Base-by-base conservation (phyloP, 2,329 filamentous ascomycete genomes). In the Fusarium goolgardi region DNA sequence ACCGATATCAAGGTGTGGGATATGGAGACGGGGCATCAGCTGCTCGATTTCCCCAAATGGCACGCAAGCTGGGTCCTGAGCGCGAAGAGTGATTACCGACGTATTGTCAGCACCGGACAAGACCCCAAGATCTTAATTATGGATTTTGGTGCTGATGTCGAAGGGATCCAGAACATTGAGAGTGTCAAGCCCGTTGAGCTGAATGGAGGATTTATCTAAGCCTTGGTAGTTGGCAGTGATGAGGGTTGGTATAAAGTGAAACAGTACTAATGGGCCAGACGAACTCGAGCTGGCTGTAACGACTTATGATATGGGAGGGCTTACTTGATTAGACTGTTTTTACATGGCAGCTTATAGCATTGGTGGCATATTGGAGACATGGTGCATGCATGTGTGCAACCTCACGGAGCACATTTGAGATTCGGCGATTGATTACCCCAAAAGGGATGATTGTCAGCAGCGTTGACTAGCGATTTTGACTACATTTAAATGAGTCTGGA, bases 21-120 rank as follows among this genome's bases (percentile, higher is more conserved):
- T 77, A 91, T 96, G 80, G 88, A 90, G 68, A 91, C 90, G 4
- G 95, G 94, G 34, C 83, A 89, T 46, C 85, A 93, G 71, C 86
- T 95, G 63, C 87, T 96, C 65, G 90, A 94, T 72, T 95, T 97
- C 74, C 92, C 94, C n/a, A 90, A 92, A 71, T 98, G 94, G 94
- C 97, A 97, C 60, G 91, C 91, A 13, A 97, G 93, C 79, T 99
- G 96, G 96, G 96, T 99, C 75, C 82, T 99, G 61, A 94, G 93
- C 68, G 96, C 96, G 52, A 97, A 97, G 84, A 94, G 92, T 67
- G 95, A 99, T 77, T 98, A 98, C 79, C 86, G 95, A 61, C 89
- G 96, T 65, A 96, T 99, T 67, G 92, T 99, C 65, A 96, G 93
- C 73, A 97, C 95, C 1, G 96, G 94, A 50, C 96, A 99, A 79